These are phyloP conservation scores for Narthecium ossifragum DNA, from an alignment of 106 monocot species.

Conservation along the genomic window DNA sequence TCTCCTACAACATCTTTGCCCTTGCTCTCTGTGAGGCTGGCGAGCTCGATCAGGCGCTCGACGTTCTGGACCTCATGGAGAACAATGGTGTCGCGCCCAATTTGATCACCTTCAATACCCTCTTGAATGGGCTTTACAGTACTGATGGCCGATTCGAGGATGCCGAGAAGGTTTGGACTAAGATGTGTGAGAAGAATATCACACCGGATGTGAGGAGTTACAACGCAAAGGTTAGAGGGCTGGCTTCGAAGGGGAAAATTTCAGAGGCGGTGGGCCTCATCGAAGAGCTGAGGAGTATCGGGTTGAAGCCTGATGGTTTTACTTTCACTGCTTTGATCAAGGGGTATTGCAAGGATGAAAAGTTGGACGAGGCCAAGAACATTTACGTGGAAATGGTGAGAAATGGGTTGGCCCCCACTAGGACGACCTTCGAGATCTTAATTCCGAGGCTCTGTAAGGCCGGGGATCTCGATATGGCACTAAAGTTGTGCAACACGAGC, in stretches of 20 bases:
- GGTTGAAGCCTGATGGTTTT: conserved; percentile 24
- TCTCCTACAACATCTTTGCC: conserved; percentile 34
- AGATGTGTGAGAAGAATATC: conserved; percentile 18
- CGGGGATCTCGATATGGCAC: conserved; percentile 52
- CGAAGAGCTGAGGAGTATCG: conserved; percentile 9
- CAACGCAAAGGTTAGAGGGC: conserved; percentile 32
- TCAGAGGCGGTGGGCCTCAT: conserved; percentile 19
- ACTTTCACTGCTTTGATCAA: conserved; percentile 52
- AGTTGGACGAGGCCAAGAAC: conserved; percentile 48
- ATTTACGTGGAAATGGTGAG: conserved; percentile 35
- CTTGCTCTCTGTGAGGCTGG: conserved; percentile 14
- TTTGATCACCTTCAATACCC: conserved; percentile 24
- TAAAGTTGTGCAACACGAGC: conserved; percentile 45
- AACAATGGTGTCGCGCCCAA: conserved; percentile 10
- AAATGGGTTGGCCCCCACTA: conserved; percentile 35
- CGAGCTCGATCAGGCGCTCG: conserved; percentile 17
- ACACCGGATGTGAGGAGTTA: conserved; percentile 20
- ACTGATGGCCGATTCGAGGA: conserved; percentile 8
- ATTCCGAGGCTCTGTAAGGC: conserved; percentile 38
- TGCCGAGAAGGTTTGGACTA: conserved; percentile 21
- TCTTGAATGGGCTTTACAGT: conserved; percentile 18
- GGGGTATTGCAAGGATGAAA: conserved; percentile 44
- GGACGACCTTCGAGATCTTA: conserved; percentile 32
- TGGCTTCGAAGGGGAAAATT: conserved; percentile 11
- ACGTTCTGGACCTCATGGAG: conserved; percentile 13